Evolutionary conservation across 768 basidiomycete genomes (phyloP).

Genomic region (Agrocybe pediades): DNA sequence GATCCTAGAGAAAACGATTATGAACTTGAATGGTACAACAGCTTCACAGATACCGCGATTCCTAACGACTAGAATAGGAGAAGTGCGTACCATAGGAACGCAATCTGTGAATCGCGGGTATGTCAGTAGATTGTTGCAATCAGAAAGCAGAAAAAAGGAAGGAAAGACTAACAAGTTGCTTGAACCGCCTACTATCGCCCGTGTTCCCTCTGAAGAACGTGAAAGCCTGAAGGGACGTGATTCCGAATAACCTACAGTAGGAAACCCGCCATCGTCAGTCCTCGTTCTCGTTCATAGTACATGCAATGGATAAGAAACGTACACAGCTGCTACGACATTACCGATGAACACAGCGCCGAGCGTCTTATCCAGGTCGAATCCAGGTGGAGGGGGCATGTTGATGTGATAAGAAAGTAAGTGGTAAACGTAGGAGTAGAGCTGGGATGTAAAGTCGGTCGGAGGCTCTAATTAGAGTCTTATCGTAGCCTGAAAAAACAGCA

Average conservation of each 20-base stretch:
- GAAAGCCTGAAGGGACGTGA: slow-evolving; percentile 21
- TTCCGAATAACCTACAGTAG: slow-evolving; percentile 20
- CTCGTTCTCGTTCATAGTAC: not conserved
- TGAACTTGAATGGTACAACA: too few species aligned
- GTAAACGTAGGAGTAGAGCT: not conserved
- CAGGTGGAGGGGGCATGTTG: slow-evolving; percentile 15
- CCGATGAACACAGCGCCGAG: slow-evolving; percentile 24
- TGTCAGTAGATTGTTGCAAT: not conserved
- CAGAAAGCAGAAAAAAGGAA: not conserved
- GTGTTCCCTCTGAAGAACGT: slow-evolving; percentile 20
- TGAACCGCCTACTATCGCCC: slow-evolving; percentile 19
- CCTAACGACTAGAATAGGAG: too few species aligned
- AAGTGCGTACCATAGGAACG: slow-evolving; percentile 18
- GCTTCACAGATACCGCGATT: too few species aligned
- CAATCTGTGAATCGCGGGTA: slow-evolving; percentile 15
- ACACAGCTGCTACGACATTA: slow-evolving; percentile 18
- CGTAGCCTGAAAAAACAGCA: too few species aligned
- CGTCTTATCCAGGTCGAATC: slow-evolving; percentile 20
- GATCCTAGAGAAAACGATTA: too few species aligned
- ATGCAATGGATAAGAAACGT: not conserved
- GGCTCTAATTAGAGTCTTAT: too few species aligned
- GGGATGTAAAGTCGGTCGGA: too few species aligned
- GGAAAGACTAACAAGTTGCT: slow-evolving; percentile 12
- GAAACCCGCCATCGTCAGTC: not conserved
- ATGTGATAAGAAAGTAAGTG: slow-evolving; percentile 7